phyloP scores from a whole-genome alignment of 192 early-diverging fungal genomes.

The Coemansia sp. region DNA sequence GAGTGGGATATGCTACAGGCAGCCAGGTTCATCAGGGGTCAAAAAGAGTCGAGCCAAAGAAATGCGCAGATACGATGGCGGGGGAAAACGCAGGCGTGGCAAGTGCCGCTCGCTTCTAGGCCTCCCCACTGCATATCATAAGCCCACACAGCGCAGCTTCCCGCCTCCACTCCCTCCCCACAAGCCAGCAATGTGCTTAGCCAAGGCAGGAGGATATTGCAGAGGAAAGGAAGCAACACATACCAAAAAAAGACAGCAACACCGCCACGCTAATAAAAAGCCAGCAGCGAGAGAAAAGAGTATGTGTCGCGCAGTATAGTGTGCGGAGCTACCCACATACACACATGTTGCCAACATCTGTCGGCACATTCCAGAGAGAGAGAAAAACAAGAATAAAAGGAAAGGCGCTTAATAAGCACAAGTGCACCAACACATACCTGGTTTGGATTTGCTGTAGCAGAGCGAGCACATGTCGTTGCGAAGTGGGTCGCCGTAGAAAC shows the following conservation, averaged over 20 bases:
- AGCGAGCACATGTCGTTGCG: slow-evolving; percentile 78
- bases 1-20: no score
- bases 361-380: neutral
- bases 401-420: neutral
- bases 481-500: slow-evolving; percentile 71
- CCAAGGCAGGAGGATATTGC: no score
- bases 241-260: neutral
- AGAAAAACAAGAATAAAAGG: neutral
- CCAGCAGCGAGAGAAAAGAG: neutral
- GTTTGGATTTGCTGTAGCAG: slow-evolving; percentile 64
- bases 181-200: neutral
- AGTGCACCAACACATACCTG: slow-evolving; percentile 31
- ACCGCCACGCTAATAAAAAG: neutral
- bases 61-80: neutral
- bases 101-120: neutral
- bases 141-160: neutral
- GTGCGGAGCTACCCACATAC: neutral
- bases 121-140: neutral
- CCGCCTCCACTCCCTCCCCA: no score
- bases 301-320: slow-evolving; percentile 11
- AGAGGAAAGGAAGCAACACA: neutral
- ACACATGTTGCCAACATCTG: no score
- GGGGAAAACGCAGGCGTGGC: neutral
- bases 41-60: neutral
- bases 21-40: no score